Evolutionary conservation across 2,329 filamentous ascomycete species (phyloP), one percentile per base, ranked within the genome.

Genomic region (Epicoccum sorghinum): DNA sequence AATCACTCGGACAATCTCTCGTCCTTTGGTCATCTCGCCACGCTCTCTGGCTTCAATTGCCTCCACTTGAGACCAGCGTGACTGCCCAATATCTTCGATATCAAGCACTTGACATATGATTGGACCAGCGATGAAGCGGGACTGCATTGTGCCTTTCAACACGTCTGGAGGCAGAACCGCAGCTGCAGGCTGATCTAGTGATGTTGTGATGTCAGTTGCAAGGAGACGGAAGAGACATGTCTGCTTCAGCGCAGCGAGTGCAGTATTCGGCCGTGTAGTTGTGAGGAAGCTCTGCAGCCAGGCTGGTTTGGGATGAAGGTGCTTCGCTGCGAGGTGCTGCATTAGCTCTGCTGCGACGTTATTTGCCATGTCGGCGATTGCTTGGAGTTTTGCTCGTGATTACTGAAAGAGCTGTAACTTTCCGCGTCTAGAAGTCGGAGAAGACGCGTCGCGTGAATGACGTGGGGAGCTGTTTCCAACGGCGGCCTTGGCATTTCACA

Each of bases 41-140:
- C 89, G 82, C 66, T 89, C 86, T 39, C 86, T 79, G 38, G 86
- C 83, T 73, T 93, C 90, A 6, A 95, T 85, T 30, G 87, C 86
- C 72, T 97, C 91, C 29, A 96, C 83, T 73, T 97, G 91, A 60
- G 91, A 88, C 91, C 93, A 96, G 46, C 89, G 83, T 64, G 89
- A 91, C 47, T 84, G 82, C 2, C 87, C 83, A 18, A 98, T 82
- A 69, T 98, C 93, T 69, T 96, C 89, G 7, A 98, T 81, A 65
- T 96, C 92, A 1, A 96, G 78, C 0, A 98, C 84, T 73, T 98
- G 95, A 1, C 95, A 88, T 3, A 88, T 80, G 0, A 93, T 80
- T 29, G 90, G 84, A 1, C 80, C 81, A 0, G 77, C 57, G 0
- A 98, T 77, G 0, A 75, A 77, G 4, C 78, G 74, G 54, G 90